These are phyloP conservation scores for Colletotrichum sidae DNA, from an alignment of 2,329 filamentous ascomycete species.

Conservation along the genomic window DNA sequence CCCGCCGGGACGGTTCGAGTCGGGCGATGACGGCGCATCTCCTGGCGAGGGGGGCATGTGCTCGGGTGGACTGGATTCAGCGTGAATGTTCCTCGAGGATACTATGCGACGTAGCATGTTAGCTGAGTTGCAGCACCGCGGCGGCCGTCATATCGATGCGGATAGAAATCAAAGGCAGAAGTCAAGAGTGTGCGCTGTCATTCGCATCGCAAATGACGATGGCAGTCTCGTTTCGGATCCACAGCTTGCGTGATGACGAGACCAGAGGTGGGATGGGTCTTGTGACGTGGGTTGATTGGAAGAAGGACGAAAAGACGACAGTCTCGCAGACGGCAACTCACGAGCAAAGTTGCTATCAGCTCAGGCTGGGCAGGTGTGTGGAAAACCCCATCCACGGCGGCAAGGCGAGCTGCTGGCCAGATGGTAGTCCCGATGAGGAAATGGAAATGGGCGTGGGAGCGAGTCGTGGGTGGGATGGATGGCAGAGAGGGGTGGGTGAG, in stretches of 20 bases:
- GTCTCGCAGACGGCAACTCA: constrained; percentile 20
- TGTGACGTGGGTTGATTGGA: too few relatives aligned
- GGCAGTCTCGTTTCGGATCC: constrained; percentile 15
- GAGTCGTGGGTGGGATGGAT: constrained; percentile 19
- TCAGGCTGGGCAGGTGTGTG: constrained; percentile 17
- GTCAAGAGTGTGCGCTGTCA: constrained; percentile 21
- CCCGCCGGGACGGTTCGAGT: constrained; percentile 66
- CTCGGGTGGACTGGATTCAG: constrained; percentile 41
- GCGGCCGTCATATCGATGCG: constrained; percentile 26
- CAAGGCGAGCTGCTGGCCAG: constrained; percentile 35
- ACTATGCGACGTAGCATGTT: constrained; percentile 38
- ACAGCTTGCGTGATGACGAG: constrained; percentile 16
- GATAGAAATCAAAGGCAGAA: background rate
- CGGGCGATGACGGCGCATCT: constrained; percentile 66
- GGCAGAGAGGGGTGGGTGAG: constrained; percentile 10
- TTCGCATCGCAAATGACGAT: constrained; percentile 19
- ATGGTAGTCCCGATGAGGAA: constrained; percentile 18
- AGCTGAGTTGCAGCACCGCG: constrained; percentile 17
- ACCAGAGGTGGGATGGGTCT: background rate
- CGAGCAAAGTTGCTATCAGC: constrained; percentile 25
- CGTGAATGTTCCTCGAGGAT: constrained; percentile 7
- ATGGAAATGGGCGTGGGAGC: constrained; percentile 20
- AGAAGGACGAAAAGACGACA: background rate
- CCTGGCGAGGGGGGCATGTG: constrained; percentile 71
- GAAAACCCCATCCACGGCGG: constrained; percentile 27